Base-by-base conservation (phyloP, 1,139 yeast species). In the Diutina pseudorugosa region DNA sequence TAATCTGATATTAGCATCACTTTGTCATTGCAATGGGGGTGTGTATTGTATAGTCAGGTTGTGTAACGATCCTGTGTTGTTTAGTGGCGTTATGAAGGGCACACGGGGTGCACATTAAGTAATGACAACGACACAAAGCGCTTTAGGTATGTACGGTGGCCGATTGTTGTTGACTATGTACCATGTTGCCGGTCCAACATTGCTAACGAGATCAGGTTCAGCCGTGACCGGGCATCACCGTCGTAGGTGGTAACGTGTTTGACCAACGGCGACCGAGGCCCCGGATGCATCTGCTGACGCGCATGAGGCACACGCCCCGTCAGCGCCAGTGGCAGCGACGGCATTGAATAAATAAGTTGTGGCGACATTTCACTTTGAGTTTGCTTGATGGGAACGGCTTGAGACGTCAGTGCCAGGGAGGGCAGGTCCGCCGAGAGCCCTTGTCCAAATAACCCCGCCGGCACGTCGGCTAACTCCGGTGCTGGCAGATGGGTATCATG, bases 401-500 rank as follows among this genome's bases (percentile, higher is more conserved):
- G 18, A n/a, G 47, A 19, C 18, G n/a, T 43, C 18, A n/a, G 40
- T 2, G 20, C 21, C 40, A 12, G 19, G 23, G n/a, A 4, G 4
- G 36, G 5, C 19, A 25, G 18, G 20, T 8, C 20, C 21, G 42
- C 20, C 20, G 42, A 6, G 7, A 40, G 9, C 18, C 42, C 42
- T n/a, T n/a, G 36, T 12, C 51, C 55, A 18, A 57, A 54, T 50
- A 75, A 62, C 3, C 65, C 71, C 19, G 63, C 70, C 1, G 79
- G 79, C 2, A 74, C 65, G 58, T 74, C 79, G 56, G 72, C 78
- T 54, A 72, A 65, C 52, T 70, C 77, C 6, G 49, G 49, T 11
- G 27, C 49, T 7, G 49, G 49, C 20, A 27, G 27, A n/a, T 72
- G 68, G 4, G 63, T 55, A 27, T 64, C 62, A 50, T 64, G 68